Base-by-base conservation (phyloP, 2,329 filamentous ascomycete species). In the Ceratocystis cubensis region DNA sequence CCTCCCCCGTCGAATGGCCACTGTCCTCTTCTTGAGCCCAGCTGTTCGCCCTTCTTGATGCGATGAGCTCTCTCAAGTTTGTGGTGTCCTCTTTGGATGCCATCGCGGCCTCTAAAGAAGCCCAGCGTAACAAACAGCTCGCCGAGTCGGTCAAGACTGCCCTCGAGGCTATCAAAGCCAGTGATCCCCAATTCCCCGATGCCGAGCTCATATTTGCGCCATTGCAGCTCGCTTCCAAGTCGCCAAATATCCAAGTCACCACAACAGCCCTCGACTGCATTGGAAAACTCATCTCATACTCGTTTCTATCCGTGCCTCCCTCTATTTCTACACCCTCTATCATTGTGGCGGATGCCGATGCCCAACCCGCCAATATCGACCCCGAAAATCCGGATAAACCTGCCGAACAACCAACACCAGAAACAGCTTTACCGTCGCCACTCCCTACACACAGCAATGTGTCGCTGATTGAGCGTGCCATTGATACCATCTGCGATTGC, bases 401-500 rank as follows among this genome's bases (percentile, higher is more conserved):
- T 6, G 20, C 50, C 33, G 45, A 56, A 83, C 87, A 45, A 80
- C 79, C 64, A 76, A 77, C 25, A 75, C 78, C 66, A 77, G 78
- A 61, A 72, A 48, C 50, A 6, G 8, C 28, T 45, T 70, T 13
- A 10, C 44, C 15, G 10, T 33, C 66, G 13, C 46, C n/a, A 4
- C 37, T 72, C 72, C 67, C 72, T 75, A 62, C 71, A 72, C 57
- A 73, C 41, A 59, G 59, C 25, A 65, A 53, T 50, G 80, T 88
- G 3, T 92, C 93, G 17, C 81, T 99, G 70, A 99, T 99, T 73
- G 95, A 99, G 77, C 85, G 93, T 70, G 94, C 95, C 68, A 99
- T 99, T 73, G 95, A 99, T 77, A 96, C 94, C 45, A 99, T 99
- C 80, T 99, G 94, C 80, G 93, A 97, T 74, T 99, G 94, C 75